A percentile compares a stretch with the other conserved stretches of the same genome.
phyloP scores from a whole-genome alignment of 164 flowering plant species.

The Stephania japonica region DNA sequence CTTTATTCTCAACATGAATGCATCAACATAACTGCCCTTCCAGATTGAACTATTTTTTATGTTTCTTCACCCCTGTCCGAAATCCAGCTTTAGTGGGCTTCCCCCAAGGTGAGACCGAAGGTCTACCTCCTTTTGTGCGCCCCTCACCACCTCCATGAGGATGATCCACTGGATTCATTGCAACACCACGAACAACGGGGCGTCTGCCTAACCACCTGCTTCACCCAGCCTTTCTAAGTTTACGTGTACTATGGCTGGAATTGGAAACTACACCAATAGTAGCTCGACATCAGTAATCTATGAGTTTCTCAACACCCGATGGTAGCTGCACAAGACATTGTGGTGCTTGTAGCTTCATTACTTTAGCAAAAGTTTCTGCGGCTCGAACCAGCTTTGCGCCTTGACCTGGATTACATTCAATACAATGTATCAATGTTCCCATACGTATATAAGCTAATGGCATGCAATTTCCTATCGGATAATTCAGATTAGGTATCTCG shows the following conservation, averaged over 20 bases:
- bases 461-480: background rate
- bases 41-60: background rate
- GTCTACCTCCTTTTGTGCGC: conserved; percentile 18
- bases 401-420: conserved; percentile 3
- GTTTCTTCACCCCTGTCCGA: conserved; percentile 6
- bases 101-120: conserved; percentile 20
- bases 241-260: no score
- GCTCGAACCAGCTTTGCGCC: conserved; percentile 1
- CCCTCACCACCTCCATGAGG: conserved; percentile 20
- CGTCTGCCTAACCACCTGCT: no score
- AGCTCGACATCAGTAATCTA: conserved; percentile 12
- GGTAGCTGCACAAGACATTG: conserved; percentile 3
- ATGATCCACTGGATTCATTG: conserved; percentile 14
- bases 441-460: background rate
- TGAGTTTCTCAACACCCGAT: background rate
- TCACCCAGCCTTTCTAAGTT: no score
- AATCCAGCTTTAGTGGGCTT: conserved; percentile 16
- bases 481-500: background rate
- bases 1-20: no score
- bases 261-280: no score
- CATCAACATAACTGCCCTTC: no score
- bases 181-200: no score
- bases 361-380: background rate
- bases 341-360: background rate
- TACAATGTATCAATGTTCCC: background rate